Evolutionary conservation across 73 alveolate genomes (phyloP).

Genomic region (Paramecium sexaurelia): DNA sequence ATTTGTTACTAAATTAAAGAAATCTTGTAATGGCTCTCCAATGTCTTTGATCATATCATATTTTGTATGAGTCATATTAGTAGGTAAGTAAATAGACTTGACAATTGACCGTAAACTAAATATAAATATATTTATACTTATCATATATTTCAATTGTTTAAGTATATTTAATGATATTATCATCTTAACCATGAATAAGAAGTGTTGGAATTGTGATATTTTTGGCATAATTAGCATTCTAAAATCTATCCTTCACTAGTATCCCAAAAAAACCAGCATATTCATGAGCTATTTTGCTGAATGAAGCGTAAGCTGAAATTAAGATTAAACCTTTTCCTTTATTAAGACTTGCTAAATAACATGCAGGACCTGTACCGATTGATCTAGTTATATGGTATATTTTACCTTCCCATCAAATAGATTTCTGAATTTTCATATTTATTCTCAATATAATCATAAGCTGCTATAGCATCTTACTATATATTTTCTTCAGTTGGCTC

Average conservation of each 20-base stretch:
- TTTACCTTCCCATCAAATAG: constrained; percentile 83
- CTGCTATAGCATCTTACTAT: constrained; percentile 76
- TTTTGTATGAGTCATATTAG: neutral
- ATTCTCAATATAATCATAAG: constrained; percentile 74
- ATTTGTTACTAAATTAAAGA: neutral
- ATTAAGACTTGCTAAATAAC: constrained; percentile 77
- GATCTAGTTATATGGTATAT: constrained; percentile 83
- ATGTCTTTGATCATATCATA: neutral
- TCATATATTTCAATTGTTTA: neutral
- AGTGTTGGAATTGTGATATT: neutral
- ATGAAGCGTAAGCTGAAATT: constrained; percentile 51
- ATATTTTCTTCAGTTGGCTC: constrained; percentile 49
- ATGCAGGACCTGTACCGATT: constrained; percentile 96
- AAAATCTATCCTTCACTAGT: neutral
- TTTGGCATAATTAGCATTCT: neutral
- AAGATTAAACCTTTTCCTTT: constrained; percentile 59
- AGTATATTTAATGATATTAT: neutral
- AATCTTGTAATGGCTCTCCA: neutral
- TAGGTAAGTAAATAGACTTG: neutral
- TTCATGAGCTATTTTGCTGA: constrained; percentile 58
- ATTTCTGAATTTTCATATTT: constrained; percentile 75
- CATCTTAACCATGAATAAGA: neutral
- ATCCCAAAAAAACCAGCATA: neutral
- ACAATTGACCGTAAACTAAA: neutral
- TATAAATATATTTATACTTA: neutral